phyloP scores from a whole-genome alignment of 495 filamentous ascomycete genomes.

The Aspergillus sclerotioniger region DNA sequence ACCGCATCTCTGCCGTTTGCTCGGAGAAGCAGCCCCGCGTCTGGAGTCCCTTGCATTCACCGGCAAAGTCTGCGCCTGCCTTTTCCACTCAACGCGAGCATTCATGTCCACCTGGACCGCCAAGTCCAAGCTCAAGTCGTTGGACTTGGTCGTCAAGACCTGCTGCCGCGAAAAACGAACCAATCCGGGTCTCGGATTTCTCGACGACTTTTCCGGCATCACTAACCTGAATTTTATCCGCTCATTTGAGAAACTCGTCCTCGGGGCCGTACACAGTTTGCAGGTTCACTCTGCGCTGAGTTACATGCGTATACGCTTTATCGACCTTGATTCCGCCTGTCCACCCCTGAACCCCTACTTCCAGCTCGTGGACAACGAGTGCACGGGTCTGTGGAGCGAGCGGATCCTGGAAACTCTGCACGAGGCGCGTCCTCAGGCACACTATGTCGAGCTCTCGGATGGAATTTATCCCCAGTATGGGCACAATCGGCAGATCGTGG shows the following conservation, averaged over 20 bases:
- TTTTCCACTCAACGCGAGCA: conserved; percentile 49
- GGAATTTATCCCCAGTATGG: conserved; percentile 43
- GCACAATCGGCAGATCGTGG: conserved; percentile 28
- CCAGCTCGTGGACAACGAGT: conserved; percentile 53
- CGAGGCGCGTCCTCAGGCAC: conserved; percentile 50
- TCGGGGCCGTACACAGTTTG: conserved; percentile 58
- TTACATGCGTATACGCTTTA: conserved; percentile 65
- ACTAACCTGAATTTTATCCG: conserved; percentile 65
- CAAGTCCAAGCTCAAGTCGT: conserved; percentile 51
- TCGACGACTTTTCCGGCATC: conserved; percentile 60
- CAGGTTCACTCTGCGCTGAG: conserved; percentile 51
- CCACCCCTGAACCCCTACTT: conserved; percentile 65
- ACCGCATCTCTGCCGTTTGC: conserved; percentile 54
- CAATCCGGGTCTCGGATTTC: conserved; percentile 19
- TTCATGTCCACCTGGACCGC: conserved; percentile 32
- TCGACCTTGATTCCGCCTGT: conserved; percentile 61
- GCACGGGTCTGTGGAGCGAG: conserved; percentile 68
- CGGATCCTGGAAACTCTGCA: conserved; percentile 56
- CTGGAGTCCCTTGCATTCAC: conserved; percentile 66
- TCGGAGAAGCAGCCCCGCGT: conserved; percentile 52
- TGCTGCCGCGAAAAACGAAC: conserved; percentile 56
- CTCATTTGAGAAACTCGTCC: conserved; percentile 62
- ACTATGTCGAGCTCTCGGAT: conserved; percentile 58
- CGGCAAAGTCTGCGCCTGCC: conserved; percentile 60
- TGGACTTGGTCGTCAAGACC: conserved; percentile 69